phyloP scores from a whole-genome alignment of 345 rosid species.

The Eucalyptus sideroxylon region DNA sequence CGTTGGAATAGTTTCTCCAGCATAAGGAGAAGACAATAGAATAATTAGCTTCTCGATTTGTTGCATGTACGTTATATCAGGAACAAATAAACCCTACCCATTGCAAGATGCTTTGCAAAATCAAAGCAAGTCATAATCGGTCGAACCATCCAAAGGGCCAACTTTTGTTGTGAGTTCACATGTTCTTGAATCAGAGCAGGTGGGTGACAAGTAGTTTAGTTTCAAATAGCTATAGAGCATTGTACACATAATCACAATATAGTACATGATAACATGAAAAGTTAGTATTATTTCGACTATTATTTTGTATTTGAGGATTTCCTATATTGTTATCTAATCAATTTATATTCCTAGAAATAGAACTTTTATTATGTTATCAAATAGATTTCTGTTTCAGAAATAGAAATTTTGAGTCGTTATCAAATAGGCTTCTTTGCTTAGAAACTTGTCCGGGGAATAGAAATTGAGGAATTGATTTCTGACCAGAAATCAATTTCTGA shows the following conservation, averaged over 20 bases:
- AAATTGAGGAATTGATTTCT: too few species aligned
- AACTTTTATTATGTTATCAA: too few species aligned
- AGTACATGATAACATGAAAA: slow-evolving; percentile 5
- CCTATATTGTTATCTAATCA: too few species aligned
- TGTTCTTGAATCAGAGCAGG: background rate
- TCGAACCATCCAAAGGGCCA: background rate
- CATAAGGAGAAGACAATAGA: background rate
- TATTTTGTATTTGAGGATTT: too few species aligned
- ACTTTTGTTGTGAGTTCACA: background rate
- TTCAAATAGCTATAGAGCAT: background rate
- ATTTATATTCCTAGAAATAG: too few species aligned
- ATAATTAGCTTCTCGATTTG: background rate
- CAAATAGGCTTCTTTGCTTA: too few species aligned
- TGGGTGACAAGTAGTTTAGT: background rate
- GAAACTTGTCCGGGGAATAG: too few species aligned
- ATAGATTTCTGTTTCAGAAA: too few species aligned
- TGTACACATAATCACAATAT: background rate
- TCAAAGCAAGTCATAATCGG: background rate
- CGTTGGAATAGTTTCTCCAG: background rate
- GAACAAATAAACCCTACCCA: background rate
- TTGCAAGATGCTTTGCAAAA: background rate
- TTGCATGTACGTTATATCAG: background rate
- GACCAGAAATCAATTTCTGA: too few species aligned
- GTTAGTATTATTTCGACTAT: background rate
- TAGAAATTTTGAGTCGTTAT: too few species aligned